phyloP scores from a whole-genome alignment of 441 rosid genomes.

The Gossypium gossypioides region DNA sequence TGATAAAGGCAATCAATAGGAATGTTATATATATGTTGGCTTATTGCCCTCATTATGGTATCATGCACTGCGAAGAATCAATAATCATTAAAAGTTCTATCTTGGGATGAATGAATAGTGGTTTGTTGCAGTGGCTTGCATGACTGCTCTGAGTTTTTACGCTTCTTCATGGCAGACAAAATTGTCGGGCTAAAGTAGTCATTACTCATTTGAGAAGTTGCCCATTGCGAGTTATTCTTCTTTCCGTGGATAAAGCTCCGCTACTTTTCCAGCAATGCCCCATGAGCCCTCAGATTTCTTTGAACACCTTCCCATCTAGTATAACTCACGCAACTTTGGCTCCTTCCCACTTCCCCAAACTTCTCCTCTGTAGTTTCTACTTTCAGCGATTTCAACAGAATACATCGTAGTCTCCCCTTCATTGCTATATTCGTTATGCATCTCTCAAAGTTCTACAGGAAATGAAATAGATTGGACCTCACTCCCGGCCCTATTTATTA shows the following conservation, averaged over 20 bases:
- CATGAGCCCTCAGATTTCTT: constrained; percentile 34
- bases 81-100: constrained; percentile 53
- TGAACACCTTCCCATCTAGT: constrained; percentile 54
- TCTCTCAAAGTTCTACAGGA: constrained; percentile 38
- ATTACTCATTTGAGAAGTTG: constrained; percentile 68
- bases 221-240: constrained; percentile 59
- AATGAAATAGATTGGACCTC: constrained; percentile 68
- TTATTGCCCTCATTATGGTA: too few species aligned
- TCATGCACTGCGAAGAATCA: too few species aligned
- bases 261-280: constrained; percentile 46
- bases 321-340: constrained; percentile 73
- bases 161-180: constrained; percentile 77
- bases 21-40: too few species aligned
- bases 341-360: constrained; percentile 64
- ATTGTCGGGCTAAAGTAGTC: constrained; percentile 80
- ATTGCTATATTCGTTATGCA: constrained; percentile 55
- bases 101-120: constrained; percentile 64
- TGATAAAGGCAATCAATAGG: too few species aligned
- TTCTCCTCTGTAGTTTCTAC: constrained; percentile 66
- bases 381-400: constrained; percentile 89
- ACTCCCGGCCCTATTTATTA: constrained; percentile 40
- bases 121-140: constrained; percentile 26
- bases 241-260: constrained; percentile 64
- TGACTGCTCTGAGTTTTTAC: constrained; percentile 41
- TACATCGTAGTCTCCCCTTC: constrained; percentile 78